phyloP scores from a whole-genome alignment of 1,139 yeast genomes.

The Hyphopichia buzzinii region DNA sequence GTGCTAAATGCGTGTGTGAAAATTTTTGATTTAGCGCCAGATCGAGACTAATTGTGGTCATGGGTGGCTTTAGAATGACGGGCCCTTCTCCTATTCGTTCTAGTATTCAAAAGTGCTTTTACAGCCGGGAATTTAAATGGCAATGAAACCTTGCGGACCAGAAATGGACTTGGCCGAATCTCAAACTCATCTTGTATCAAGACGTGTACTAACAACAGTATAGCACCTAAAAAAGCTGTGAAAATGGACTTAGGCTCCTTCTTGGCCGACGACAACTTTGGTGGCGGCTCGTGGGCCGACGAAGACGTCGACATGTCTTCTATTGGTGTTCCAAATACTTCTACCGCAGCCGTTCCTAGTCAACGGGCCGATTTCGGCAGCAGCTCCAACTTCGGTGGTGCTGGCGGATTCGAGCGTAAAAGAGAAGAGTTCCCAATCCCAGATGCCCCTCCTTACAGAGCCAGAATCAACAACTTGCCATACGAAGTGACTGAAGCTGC shows the following conservation, averaged over 20 bases:
- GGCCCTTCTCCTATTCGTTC: too few species aligned
- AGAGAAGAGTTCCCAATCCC: constrained; percentile 84
- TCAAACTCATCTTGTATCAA: constrained; percentile 6
- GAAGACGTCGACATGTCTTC: constrained; percentile 57
- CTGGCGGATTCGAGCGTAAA: constrained; percentile 19
- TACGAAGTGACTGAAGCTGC: constrained; percentile 74
- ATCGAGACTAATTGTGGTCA: too few species aligned
- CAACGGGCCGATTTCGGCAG: background rate
- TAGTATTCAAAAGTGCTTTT: too few species aligned
- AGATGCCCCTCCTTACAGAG: constrained; percentile 87
- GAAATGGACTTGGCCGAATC: too few species aligned
- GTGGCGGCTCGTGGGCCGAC: constrained; percentile 58
- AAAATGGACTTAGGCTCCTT: constrained; percentile 53
- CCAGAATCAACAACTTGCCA: constrained; percentile 82
- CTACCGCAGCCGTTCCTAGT: constrained; percentile 24
- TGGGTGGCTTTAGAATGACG: too few species aligned
- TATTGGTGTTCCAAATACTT: constrained; percentile 44
- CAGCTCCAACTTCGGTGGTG: constrained; percentile 11
- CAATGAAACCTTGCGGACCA: too few species aligned
- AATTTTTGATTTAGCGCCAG: too few species aligned
- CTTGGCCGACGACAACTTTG: constrained; percentile 48
- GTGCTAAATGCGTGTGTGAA: too few species aligned
- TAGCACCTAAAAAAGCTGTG: constrained; percentile 41
- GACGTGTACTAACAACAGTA: constrained; percentile 17
- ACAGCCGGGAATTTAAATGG: too few species aligned